These are phyloP conservation scores for Dothidotthia symphoricarpi DNA, from an alignment of 2,329 filamentous ascomycete species.

Conservation along the genomic window DNA sequence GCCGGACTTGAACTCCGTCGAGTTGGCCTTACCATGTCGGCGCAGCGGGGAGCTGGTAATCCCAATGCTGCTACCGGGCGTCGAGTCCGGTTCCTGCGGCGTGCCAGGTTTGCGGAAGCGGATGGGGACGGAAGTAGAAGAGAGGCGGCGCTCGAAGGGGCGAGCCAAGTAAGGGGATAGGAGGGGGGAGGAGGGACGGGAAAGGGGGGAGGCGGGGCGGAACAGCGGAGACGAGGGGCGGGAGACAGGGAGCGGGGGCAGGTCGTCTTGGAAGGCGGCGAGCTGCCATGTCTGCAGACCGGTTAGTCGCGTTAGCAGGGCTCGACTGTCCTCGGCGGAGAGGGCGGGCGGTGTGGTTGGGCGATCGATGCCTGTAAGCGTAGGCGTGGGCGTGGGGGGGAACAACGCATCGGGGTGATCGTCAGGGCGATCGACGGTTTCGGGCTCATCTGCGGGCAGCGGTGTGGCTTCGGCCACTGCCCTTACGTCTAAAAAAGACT, in stretches of 20 bases:
- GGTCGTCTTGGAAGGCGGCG: constrained; percentile 37
- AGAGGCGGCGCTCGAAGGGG: constrained; percentile 24
- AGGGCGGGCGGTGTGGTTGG: constrained; percentile 32
- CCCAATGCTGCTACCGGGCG: constrained; percentile 9
- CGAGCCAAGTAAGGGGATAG: constrained; percentile 25
- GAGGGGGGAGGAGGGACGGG: constrained; percentile 32
- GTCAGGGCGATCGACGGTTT: constrained; percentile 19
- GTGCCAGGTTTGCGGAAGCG: constrained; percentile 54
- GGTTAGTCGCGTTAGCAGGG: constrained; percentile 35
- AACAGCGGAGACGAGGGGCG: constrained; percentile 31
- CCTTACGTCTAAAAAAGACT: constrained; percentile 65
- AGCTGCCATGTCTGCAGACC: constrained; percentile 38
- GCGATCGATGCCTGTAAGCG: constrained; percentile 27
- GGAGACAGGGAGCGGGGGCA: constrained; percentile 34
- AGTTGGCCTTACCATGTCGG: constrained; percentile 50
- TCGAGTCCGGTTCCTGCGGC: constrained; percentile 29
- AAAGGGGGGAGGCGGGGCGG: constrained; percentile 33
- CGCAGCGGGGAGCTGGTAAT: constrained; percentile 45
- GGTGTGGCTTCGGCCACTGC: constrained; percentile 55
- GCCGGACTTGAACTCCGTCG: constrained; percentile 54
- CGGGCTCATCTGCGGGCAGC: constrained; percentile 44
- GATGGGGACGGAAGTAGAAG: constrained; percentile 55
- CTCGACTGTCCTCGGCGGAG: constrained; percentile 35
- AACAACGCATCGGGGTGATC: constrained; percentile 36
- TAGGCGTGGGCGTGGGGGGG: constrained; percentile 31